Percentiles rank a stretch among this genome's conserved stretches.
These are phyloP conservation scores for Ustilaginoidea virens DNA, from an alignment of 2,329 filamentous ascomycete species.

Conservation along the genomic window DNA sequence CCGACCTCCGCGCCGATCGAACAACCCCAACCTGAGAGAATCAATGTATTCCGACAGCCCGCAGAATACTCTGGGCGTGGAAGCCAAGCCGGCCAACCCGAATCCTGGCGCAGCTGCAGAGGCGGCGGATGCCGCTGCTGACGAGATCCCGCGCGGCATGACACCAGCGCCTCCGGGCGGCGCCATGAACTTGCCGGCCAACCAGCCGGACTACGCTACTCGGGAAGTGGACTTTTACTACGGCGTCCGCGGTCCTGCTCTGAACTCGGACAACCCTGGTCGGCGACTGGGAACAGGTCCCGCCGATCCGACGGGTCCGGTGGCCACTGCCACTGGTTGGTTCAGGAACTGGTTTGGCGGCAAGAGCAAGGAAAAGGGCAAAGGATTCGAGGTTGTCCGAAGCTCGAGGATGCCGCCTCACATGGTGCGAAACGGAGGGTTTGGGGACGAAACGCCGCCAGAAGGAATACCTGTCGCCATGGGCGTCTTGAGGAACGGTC, in stretches of 20 bases:
- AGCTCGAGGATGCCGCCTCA: slow-evolving; percentile 74
- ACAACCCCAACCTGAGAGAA: slow-evolving; percentile 41
- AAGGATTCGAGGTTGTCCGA: slow-evolving; percentile 92
- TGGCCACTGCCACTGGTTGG: slow-evolving; percentile 82
- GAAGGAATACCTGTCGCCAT: slow-evolving; percentile 51
- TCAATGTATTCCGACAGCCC: slow-evolving; percentile 16
- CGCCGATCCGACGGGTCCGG: slow-evolving; percentile 82
- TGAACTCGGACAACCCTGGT: slow-evolving; percentile 67
- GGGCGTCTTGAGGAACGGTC: slow-evolving; percentile 41
- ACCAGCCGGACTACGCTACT: slow-evolving; percentile 73
- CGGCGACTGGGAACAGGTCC: slow-evolving; percentile 85
- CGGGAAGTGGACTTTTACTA: slow-evolving; percentile 97
- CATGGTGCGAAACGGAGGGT: slow-evolving; percentile 36
- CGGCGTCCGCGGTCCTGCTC: slow-evolving; percentile 71
- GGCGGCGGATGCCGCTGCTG: slow-evolving; percentile 20
- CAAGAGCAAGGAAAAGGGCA: slow-evolving; percentile 86
- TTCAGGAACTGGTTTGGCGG: slow-evolving; percentile 64
- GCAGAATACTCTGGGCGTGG: slow-evolving; percentile 14
- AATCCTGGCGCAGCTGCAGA: slow-evolving; percentile 15
- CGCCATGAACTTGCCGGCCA: slow-evolving; percentile 26
- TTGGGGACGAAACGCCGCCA: slow-evolving; percentile 50
- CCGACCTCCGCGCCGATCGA: slow-evolving; percentile 61
- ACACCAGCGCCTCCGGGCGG: slow-evolving; percentile 28
- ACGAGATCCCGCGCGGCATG: slow-evolving; percentile 24
- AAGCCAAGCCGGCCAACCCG: slow-evolving; percentile 15